These are phyloP conservation scores for Plasmodium coatneyi DNA, from an alignment of 169 alveolate species.

Conservation along the genomic window DNA sequence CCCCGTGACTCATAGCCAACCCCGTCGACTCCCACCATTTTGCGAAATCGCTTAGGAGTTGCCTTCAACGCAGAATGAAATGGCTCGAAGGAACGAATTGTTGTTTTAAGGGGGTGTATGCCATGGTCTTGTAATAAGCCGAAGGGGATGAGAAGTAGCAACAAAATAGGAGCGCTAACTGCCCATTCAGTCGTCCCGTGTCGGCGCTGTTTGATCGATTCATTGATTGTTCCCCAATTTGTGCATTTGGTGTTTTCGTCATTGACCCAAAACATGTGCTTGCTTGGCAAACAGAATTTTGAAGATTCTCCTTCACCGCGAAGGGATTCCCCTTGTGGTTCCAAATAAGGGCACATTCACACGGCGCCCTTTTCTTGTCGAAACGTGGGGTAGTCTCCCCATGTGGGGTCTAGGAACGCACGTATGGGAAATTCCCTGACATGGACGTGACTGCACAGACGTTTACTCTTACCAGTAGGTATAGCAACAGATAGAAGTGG, in stretches of 20 bases:
- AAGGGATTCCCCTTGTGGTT: neutral
- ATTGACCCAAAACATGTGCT: neutral
- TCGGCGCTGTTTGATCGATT: neutral
- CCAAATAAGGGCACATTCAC: neutral
- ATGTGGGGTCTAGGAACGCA: neutral
- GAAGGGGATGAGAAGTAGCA: neutral
- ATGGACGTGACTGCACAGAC: neutral
- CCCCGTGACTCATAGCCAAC: neutral
- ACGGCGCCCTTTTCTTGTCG: neutral
- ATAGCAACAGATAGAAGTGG: neutral
- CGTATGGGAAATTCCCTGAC: neutral
- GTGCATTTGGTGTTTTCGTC: neutral
- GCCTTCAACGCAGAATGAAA: neutral
- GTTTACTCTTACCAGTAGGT: neutral
- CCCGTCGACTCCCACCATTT: neutral
- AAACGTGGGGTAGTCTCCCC: neutral
- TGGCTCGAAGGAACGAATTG: neutral
- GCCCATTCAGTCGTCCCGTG: neutral
- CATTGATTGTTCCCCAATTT: neutral
- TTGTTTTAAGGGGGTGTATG: neutral
- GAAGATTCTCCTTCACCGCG: neutral
- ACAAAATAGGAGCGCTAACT: neutral
- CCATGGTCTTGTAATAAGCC: neutral
- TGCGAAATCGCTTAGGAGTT: neutral
- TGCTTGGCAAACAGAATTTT: neutral